These are phyloP conservation scores for Aspergillus melleus DNA, from an alignment of 2,329 filamentous ascomycete species.

Conservation along the genomic window DNA sequence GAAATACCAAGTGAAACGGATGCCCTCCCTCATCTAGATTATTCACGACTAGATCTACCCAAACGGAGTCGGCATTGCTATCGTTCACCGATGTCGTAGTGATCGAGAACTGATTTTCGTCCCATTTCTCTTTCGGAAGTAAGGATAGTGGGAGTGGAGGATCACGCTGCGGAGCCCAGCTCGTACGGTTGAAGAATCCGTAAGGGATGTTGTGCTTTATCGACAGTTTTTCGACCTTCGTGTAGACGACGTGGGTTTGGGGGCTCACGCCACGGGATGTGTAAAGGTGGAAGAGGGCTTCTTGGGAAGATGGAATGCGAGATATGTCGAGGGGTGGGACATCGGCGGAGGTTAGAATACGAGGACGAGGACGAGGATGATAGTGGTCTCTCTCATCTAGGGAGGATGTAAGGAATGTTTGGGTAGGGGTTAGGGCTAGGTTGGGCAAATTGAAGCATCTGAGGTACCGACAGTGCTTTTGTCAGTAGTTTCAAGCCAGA, in stretches of 20 bases:
- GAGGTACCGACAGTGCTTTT: neutral
- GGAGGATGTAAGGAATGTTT: slow-evolving; percentile 35
- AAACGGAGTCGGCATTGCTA: slow-evolving; percentile 18
- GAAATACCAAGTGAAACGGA: slow-evolving; percentile 50
- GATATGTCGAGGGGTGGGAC: slow-evolving; percentile 28
- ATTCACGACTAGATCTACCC: slow-evolving; percentile 53
- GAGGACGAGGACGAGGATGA: too few relatives aligned
- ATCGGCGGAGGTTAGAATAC: slow-evolving; percentile 26
- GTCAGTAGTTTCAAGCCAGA: neutral
- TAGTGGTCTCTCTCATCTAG: neutral
- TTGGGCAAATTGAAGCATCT: slow-evolving; percentile 50
- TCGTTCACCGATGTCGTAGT: slow-evolving; percentile 16
- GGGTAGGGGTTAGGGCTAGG: slow-evolving; percentile 40
- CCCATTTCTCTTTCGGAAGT: slow-evolving; percentile 40
- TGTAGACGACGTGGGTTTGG: slow-evolving; percentile 47
- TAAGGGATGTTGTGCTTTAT: slow-evolving; percentile 44
- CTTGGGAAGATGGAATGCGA: slow-evolving; percentile 23
- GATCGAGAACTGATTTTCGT: slow-evolving; percentile 43
- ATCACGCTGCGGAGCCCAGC: slow-evolving; percentile 42
- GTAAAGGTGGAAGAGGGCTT: slow-evolving; percentile 30
- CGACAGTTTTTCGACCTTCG: slow-evolving; percentile 47
- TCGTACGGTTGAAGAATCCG: slow-evolving; percentile 52
- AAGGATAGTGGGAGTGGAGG: slow-evolving; percentile 35
- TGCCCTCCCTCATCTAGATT: slow-evolving; percentile 53
- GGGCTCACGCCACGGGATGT: slow-evolving; percentile 16